Evolutionary conservation across 345 rosid genomes (phyloP).

Genomic region (Pugionium cornutum): DNA sequence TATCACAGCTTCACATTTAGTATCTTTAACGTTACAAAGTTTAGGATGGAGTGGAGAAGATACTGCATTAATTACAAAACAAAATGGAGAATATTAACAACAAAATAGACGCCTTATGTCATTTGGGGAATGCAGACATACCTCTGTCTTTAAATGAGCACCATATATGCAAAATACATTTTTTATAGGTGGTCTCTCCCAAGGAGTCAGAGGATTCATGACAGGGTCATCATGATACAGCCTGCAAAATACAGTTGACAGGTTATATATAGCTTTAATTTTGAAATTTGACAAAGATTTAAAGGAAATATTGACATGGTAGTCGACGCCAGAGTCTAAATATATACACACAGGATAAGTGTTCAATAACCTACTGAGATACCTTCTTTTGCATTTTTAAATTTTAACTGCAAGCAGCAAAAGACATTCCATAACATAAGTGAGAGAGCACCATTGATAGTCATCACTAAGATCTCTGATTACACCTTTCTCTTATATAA

Average conservation of each 20-base stretch:
- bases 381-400: not conserved
- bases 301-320: not conserved
- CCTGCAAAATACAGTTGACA: slow-evolving; percentile 51
- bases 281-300: slow-evolving; percentile 4
- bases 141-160: slow-evolving; percentile 88
- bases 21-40: slow-evolving; percentile 6
- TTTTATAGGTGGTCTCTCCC: slow-evolving; percentile 98
- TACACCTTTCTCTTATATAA: not conserved
- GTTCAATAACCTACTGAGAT: not conserved
- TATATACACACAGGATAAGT: slow-evolving; percentile 1
- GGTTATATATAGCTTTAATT: not conserved
- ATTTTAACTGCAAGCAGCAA: not conserved
- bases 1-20: slow-evolving; percentile 43
- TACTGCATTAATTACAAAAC: not conserved
- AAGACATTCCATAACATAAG: not conserved
- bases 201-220: slow-evolving; percentile 90
- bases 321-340: slow-evolving; percentile 5
- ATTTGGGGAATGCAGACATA: slow-evolving; percentile 39
- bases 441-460: slow-evolving; percentile 4
- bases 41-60: slow-evolving; percentile 22
- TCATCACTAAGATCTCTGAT: slow-evolving; percentile 5
- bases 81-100: slow-evolving; percentile 11
- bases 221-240: slow-evolving; percentile 85
- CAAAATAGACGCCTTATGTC: slow-evolving; percentile 13
- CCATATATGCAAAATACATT: slow-evolving; percentile 97